phyloP scores from a whole-genome alignment of 306 rosid genomes.

The Begonia fuchsioides region DNA sequence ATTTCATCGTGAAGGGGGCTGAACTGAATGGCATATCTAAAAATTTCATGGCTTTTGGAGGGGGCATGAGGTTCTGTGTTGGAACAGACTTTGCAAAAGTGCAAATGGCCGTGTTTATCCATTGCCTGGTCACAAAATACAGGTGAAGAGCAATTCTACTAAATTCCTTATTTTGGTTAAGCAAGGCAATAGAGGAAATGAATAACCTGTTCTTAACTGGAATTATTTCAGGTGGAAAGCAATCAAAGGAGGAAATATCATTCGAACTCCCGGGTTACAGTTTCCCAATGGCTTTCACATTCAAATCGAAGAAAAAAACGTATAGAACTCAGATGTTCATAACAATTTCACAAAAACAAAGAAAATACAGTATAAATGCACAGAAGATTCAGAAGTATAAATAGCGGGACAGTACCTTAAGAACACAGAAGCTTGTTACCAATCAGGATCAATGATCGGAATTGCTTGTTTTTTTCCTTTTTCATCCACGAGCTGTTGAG shows the following conservation, averaged over 20 bases:
- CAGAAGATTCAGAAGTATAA: neutral
- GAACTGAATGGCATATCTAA: constrained; percentile 53
- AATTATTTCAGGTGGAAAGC: constrained; percentile 23
- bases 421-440: neutral
- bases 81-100: constrained; percentile 89
- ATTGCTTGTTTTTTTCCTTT: neutral
- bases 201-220: constrained; percentile 10
- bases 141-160: constrained; percentile 26
- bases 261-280: constrained; percentile 42
- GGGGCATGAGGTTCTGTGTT: constrained; percentile 96
- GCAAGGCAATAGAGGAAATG: neutral
- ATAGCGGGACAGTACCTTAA: neutral
- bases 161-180: neutral
- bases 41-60: constrained; percentile 97
- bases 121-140: constrained; percentile 70
- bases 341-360: neutral
- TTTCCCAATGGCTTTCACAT: constrained; percentile 70
- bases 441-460: neutral
- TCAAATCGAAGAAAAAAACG: too few species aligned
- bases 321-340: neutral
- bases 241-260: constrained; percentile 19
- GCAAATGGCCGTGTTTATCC: constrained; percentile 94
- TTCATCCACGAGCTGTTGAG: too few species aligned
- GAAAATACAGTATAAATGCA: neutral
- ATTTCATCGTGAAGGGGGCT: constrained; percentile 32